Base-by-base conservation (phyloP, 108 stramenopile genomes). In the Mayamaea pseudoterrestris region DNA sequence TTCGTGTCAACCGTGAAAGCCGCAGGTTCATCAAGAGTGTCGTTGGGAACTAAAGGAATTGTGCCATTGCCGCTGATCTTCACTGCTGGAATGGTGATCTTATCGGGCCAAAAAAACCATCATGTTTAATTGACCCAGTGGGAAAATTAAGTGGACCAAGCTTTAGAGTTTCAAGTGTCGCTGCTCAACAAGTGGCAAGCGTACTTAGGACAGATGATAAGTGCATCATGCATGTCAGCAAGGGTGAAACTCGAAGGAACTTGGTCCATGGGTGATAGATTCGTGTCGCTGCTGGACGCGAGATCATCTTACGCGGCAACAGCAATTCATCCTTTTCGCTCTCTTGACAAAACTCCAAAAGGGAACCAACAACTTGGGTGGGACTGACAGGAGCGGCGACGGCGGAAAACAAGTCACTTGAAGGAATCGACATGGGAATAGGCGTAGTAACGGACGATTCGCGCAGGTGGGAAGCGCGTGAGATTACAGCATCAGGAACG, bases 41-140 rank as follows among this genome's bases (percentile, higher is more conserved):
- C 31, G 31, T 55, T 25, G 57, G 25, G 17, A 36, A 58, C 35
- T 16, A 32, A 36, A 13, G 26, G 57, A 12, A 31, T n/a, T 14
- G 30, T 22, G 43, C 44, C 35, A 53, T 51, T 30, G 48, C 66
- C 79, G 71, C 72, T 51, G 79, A 80, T 80, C 83, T 81, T 86
- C 83, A 86, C 83, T 86, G 83, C 83, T 57, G 83, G 83, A 84
- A 71, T 71, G 53, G 69, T 73, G 75, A 79, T 79, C 77, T 83
- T 83, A 83, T 63, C 47, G 76, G 74, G 60, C 24, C 26, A 20
- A 39, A 39, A 8, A n/a, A n/a, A n/a, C n/a, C n/a, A n/a, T n/a
- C n/a, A n/a, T n/a, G n/a, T n/a, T n/a, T n/a, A n/a, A n/a, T n/a
- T n/a, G n/a, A n/a, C n/a, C n/a, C n/a, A n/a, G n/a, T n/a, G n/a